Evolutionary conservation across 345 rosid species (phyloP), one percentile per base, ranked within the genome.

Genomic region (Hypericum perforatum): DNA sequence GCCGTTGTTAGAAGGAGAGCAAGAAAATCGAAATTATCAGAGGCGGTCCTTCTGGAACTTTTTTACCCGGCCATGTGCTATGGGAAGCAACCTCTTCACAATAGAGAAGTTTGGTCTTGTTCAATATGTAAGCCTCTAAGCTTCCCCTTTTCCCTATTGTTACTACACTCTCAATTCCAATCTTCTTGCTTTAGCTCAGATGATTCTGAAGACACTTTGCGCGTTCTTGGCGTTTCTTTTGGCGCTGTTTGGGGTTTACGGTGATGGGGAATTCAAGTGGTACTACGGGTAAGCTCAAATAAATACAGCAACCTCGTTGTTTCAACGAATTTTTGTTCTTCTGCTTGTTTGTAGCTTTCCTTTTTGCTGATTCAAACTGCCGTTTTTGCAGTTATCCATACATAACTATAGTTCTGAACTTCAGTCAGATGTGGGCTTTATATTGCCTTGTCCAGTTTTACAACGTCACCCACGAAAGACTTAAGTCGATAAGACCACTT

Each of bases 341-440:
- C 32, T 22, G 32, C 32, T 22, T 22, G 32, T 22, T 22, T 1
- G 32, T 22, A 1, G 32, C 4, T 1, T 22, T 22, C 32, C 32
- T 4, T 22, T 22, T 22, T 22, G 32, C 32, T 4, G 32, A 22
- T 4, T 22, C 32, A 22, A 22, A 22, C 32, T 22, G 32, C 2
- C 32, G 2, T 22, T 22, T 22, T 22, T 70, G 74, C 79, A 91
- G 95, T 65, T 87, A 91, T 64, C 89, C 96, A 0, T 82, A 81
- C 75, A 71, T 91, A 38, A 74, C 76, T 5, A 71, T 78, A 58
- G 80, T 82, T 13, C 61, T 85, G 60, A 91, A 91, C 80, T 91
- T 91, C 73, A 91, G 98, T 70, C 95, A 82, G 69, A 81, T 82
- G 95, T 91, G 96, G 94, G 96, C 94, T 51, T 54, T 87, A 15